Conservation (phyloP, 805 yeast genomes). For the Candida bentonensis region DNA sequence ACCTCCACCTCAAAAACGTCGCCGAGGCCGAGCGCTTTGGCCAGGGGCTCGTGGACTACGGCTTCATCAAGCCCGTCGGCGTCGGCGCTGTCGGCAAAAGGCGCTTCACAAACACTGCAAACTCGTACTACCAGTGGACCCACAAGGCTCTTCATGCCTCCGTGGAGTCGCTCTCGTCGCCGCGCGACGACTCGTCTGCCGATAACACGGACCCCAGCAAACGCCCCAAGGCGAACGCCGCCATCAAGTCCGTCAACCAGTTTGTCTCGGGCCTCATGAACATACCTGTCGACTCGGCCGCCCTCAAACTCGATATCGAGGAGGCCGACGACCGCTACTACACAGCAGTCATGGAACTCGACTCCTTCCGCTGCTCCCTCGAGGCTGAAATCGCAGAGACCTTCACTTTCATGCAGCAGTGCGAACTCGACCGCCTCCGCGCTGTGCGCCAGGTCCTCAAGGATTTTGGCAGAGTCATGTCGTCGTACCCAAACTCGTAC, state of each 20-base stretch:
- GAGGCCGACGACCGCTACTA: slow-evolving; percentile 39
- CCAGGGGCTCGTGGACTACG: slow-evolving; percentile 50
- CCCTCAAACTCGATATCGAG: slow-evolving; percentile 30
- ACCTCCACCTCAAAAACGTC: slow-evolving; percentile 32
- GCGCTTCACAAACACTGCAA: slow-evolving; percentile 53
- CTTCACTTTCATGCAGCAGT: slow-evolving; percentile 53
- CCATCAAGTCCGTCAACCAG: background rate
- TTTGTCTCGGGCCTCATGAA: background rate
- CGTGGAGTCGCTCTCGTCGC: slow-evolving; percentile 9
- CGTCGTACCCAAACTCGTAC: slow-evolving; percentile 30
- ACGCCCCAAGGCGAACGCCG: background rate
- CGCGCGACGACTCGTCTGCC: slow-evolving; percentile 4
- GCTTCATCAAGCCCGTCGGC: slow-evolving; percentile 50
- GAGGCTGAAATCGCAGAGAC: slow-evolving; percentile 57
- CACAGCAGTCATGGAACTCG: slow-evolving; percentile 41
- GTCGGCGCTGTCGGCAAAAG: slow-evolving; percentile 28
- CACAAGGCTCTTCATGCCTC: slow-evolving; percentile 30
- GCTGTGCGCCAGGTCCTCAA: slow-evolving; percentile 53
- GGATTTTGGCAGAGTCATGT: slow-evolving; percentile 44
- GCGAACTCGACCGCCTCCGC: slow-evolving; percentile 55
- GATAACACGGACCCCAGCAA: background rate
- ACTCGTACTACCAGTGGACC: slow-evolving; percentile 66
- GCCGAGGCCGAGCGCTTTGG: slow-evolving; percentile 64
- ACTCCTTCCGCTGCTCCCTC: slow-evolving; percentile 47
- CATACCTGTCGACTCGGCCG: slow-evolving; percentile 3